Base-by-base conservation (phyloP, 2,329 filamentous ascomycete species). In the Verticillium nonalfalfae region DNA sequence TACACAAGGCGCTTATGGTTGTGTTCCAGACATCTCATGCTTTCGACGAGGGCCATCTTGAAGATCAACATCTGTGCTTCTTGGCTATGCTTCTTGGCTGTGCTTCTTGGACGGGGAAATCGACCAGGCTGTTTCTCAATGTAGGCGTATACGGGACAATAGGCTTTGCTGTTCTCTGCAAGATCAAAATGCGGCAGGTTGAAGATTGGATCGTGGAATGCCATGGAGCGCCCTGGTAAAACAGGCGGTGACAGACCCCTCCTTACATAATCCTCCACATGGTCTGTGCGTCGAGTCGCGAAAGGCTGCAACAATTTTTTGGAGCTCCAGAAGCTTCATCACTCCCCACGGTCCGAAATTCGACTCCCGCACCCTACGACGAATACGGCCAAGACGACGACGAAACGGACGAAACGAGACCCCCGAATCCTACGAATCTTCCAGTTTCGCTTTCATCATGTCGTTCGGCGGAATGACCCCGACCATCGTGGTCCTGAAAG, bases 381-480 rank as follows among this genome's bases (percentile, higher is more conserved):
- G 26, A n/a, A 21, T 35, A 39, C 56, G 35, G 45, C 36, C 56
- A 31, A 58, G 13, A 38, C 56, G 34, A 40, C 57, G 21, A 58
- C 57, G 57, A 58, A 15, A 50, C 38, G 26, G 57, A 58, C 13
- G 26, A 52, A 52, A 52, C 45, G 45, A 52, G 21, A 7, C 9
- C 13, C 18, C 2, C 10, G 13, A 11, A 26, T 26, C 18, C 6
- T 21, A 56, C 33, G 15, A 56, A 56, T 56, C 13, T 31, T n/a
- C 31, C 54, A 56, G 26, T 34, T n/a, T 34, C 26, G 54, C 39
- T 59, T 63, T 66, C 73, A 82, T 71, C 69, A 97, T 97, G 93
- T 96, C 93, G 76, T 97, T 97, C 82, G 92, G 92, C 81, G 93
- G 93, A 75, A 94, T 97, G 80, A 95, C 94, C 75, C 94, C 94